These are phyloP conservation scores for Vitis rotundifolia DNA, from an alignment of 164 flowering plant genomes.

Conservation along the genomic window DNA sequence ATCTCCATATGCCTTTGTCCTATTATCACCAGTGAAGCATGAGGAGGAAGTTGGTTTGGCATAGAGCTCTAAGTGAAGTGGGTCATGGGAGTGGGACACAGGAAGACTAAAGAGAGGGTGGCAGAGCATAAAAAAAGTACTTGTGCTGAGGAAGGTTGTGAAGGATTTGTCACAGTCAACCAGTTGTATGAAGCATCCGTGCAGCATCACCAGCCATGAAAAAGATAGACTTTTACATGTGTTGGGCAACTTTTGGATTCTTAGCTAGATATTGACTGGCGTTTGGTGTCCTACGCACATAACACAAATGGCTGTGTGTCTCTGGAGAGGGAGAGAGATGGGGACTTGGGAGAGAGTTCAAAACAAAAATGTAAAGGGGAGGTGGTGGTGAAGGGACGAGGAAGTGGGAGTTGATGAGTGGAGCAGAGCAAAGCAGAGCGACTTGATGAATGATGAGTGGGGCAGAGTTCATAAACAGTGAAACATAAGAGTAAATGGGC, in stretches of 20 bases:
- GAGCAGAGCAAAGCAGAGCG: not conserved
- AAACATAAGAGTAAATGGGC: not conserved
- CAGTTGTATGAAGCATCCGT: slow-evolving; percentile 24
- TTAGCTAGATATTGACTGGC: slow-evolving; percentile 9
- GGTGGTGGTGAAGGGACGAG: not conserved
- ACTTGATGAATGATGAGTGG: too few species aligned
- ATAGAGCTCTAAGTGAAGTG: slow-evolving; percentile 17
- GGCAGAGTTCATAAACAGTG: not conserved
- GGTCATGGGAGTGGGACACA: slow-evolving; percentile 26
- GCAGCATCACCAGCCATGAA: slow-evolving; percentile 31
- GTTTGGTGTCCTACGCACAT: slow-evolving; percentile 5
- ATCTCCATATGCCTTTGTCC: slow-evolving; percentile 12
- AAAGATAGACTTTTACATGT: slow-evolving; percentile 32
- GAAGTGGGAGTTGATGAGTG: not conserved
- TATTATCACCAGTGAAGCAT: slow-evolving; percentile 21
- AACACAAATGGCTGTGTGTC: slow-evolving; percentile 12
- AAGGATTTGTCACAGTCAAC: slow-evolving; percentile 28
- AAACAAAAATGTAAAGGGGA: not conserved
- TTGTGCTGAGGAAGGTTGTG: not conserved
- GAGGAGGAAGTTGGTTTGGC: slow-evolving; percentile 23
- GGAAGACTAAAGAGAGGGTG: slow-evolving; percentile 8
- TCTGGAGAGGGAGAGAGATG: not conserved
- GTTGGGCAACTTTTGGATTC: slow-evolving; percentile 22
- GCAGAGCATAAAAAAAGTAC: slow-evolving; percentile 10
- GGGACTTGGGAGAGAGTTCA: not conserved